These are phyloP conservation scores for Fusarium penzigii DNA, from an alignment of 2,329 filamentous ascomycete genomes.

Conservation along the genomic window DNA sequence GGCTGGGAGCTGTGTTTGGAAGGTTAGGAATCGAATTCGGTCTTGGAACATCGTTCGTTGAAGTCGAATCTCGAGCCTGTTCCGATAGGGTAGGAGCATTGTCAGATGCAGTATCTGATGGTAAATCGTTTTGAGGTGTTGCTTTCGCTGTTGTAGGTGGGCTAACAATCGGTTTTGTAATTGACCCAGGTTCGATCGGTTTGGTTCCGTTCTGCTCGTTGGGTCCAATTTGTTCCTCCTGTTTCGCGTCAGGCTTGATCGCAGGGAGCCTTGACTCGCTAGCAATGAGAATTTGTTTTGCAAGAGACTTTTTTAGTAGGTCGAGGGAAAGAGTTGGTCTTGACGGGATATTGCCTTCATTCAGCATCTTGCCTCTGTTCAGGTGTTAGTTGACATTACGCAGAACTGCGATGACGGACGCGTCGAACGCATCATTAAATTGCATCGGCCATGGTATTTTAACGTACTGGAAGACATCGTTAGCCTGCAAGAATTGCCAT, in stretches of 20 bases:
- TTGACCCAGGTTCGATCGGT: slow-evolving; percentile 7
- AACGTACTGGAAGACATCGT: slow-evolving; percentile 62
- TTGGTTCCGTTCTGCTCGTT: slow-evolving; percentile 14
- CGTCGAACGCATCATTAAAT: slow-evolving; percentile 17
- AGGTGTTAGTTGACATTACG: slow-evolving; percentile 23
- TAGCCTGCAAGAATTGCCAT: slow-evolving; percentile 56
- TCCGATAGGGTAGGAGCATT: background rate
- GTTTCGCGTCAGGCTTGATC: slow-evolving; percentile 8
- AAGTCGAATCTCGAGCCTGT: background rate
- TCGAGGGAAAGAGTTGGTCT: slow-evolving; percentile 49
- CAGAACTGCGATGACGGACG: slow-evolving; percentile 14
- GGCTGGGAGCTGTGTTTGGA: slow-evolving; percentile 6
- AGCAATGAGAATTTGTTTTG: slow-evolving; percentile 28
- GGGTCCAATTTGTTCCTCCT: slow-evolving; percentile 1
- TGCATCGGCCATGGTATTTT: slow-evolving; percentile 11
- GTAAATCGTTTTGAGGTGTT: slow-evolving; percentile 10
- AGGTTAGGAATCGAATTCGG: background rate
- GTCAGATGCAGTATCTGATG: slow-evolving; percentile 6
- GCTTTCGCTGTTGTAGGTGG: slow-evolving; percentile 7
- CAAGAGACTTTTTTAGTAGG: slow-evolving; percentile 41
- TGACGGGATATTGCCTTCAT: slow-evolving; percentile 54
- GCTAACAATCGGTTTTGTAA: slow-evolving; percentile 12
- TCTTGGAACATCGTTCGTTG: background rate
- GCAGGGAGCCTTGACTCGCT: slow-evolving; percentile 13
- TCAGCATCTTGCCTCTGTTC: slow-evolving; percentile 44